phyloP scores from a whole-genome alignment of 345 rosid genomes.

The Noccaea caerulescens region DNA sequence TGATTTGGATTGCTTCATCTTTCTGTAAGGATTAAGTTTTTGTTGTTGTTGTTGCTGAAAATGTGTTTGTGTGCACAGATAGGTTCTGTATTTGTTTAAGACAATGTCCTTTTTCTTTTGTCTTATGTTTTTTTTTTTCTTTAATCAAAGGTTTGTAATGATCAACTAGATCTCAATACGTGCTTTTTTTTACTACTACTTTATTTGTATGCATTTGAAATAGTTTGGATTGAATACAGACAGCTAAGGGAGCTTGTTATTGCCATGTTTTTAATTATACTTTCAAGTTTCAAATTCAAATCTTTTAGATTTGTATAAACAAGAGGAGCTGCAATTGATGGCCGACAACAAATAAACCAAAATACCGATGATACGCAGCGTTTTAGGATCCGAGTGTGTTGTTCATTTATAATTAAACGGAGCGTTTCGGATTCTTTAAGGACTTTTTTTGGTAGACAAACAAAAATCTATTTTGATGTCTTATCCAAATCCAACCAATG shows the following conservation, averaged over 20 bases:
- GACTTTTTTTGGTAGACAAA: conserved; percentile 20
- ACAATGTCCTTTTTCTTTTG: not conserved
- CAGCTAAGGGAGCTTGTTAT: conserved; percentile 29
- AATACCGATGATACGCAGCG: not conserved
- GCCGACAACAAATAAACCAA: not conserved
- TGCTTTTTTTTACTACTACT: not conserved
- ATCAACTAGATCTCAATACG: conserved; percentile 41
- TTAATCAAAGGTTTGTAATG: conserved; percentile 26
- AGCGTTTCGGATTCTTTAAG: conserved; percentile 27
- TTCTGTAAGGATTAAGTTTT: conserved; percentile 51
- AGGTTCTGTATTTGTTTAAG: conserved; percentile 27
- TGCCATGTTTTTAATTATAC: not conserved
- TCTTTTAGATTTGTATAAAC: not conserved
- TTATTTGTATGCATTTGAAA: conserved; percentile 36
- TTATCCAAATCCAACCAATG: conserved; percentile 62
- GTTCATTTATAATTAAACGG: conserved; percentile 7
- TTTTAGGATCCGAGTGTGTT: not conserved
- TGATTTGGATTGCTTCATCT: conserved; percentile 92
- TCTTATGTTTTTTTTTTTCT: not conserved
- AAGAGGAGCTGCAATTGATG: not conserved
- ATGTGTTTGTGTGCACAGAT: conserved; percentile 32
- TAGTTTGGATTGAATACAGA: conserved; percentile 32
- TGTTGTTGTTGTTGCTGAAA: not conserved
- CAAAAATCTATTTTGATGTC: conserved; percentile 31
- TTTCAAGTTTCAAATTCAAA: conserved; percentile 16